phyloP scores from a whole-genome alignment of 108 stramenopile species.

The Skeletonema grethae region DNA sequence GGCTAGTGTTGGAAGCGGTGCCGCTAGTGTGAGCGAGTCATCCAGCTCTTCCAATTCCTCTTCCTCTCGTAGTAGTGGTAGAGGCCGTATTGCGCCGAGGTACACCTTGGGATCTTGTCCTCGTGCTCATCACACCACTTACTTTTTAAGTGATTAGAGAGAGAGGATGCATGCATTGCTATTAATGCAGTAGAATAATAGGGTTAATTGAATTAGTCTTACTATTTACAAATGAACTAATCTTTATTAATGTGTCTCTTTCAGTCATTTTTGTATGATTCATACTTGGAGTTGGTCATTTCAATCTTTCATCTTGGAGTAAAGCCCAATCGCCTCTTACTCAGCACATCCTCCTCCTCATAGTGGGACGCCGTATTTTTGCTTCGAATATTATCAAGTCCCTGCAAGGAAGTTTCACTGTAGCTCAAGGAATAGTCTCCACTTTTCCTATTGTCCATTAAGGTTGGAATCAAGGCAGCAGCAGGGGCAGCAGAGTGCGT shows the following conservation, averaged over 20 bases:
- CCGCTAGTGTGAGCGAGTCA: background rate
- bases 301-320: no score
- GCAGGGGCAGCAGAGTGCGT: background rate
- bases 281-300: no score
- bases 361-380: background rate
- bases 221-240: background rate
- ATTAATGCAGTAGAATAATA: background rate
- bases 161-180: background rate
- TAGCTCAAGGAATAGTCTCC: conserved; percentile 11
- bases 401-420: background rate
- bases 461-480: background rate
- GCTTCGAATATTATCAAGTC: background rate
- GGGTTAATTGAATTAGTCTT: background rate
- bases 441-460: background rate
- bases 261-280: no score
- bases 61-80: background rate
- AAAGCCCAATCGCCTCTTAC: background rate
- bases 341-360: background rate
- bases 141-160: conserved; percentile 6
- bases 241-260: no score
- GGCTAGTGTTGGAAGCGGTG: background rate
- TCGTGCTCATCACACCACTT: conserved; percentile 15
- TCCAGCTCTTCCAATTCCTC: background rate
- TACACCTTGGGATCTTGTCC: background rate
- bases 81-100: background rate